Evolutionary conservation across 305 asterid genomes (phyloP).

Genomic region (Fraxinus paxiana): DNA sequence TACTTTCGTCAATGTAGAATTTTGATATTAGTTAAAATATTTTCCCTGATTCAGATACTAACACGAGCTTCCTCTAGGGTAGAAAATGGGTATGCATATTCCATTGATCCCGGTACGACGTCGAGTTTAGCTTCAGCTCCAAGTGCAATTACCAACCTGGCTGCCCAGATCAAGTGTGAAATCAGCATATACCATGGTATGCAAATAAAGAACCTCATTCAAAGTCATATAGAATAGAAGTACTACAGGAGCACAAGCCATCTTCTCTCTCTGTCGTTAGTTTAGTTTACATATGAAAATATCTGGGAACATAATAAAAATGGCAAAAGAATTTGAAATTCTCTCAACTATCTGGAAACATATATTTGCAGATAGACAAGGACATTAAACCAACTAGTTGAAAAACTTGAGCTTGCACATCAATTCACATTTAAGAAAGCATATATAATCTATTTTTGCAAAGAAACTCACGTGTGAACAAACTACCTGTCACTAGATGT

Average conservation of each 20-base stretch:
- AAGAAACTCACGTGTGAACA: not conserved
- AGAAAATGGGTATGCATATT: slow-evolving; percentile 84
- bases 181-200: slow-evolving; percentile 29
- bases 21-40: slow-evolving; percentile 11
- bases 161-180: slow-evolving; percentile 56
- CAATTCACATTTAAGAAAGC: not conserved
- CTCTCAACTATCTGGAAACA: not conserved
- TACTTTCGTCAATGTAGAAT: slow-evolving; percentile 12
- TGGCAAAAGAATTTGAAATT: not conserved
- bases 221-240: not conserved
- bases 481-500: not conserved
- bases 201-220: slow-evolving; percentile 23
- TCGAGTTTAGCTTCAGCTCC: slow-evolving; percentile 92
- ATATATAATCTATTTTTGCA: not conserved
- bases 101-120: slow-evolving; percentile 79
- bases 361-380: slow-evolving; percentile 4
- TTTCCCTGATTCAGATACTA: slow-evolving; percentile 32
- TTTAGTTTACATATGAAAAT: not conserved
- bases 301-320: not conserved
- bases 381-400: not conserved
- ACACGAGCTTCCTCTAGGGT: slow-evolving; percentile 90
- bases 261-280: slow-evolving; percentile 1
- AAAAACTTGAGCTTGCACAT: not conserved
- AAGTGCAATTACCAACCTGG: slow-evolving; percentile 97
- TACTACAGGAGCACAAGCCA: slow-evolving; percentile 5